These are phyloP conservation scores for Epichloe baconii DNA, from an alignment of 2,329 filamentous ascomycete genomes.

Conservation along the genomic window DNA sequence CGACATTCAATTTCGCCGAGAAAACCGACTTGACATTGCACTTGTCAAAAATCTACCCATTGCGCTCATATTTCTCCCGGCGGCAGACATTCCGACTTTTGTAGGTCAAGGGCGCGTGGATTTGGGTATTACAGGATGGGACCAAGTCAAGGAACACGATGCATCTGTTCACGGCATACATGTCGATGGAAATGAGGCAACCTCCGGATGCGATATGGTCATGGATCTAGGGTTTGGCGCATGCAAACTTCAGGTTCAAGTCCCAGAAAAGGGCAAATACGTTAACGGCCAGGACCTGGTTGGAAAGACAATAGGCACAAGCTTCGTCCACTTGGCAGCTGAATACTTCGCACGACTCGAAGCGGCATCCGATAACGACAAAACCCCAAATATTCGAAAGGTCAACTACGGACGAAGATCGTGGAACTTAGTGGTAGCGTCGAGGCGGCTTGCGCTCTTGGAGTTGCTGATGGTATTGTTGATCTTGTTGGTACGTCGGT, in stretches of 20 bases:
- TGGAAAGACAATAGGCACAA: slow-evolving; percentile 88
- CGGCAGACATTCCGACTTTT: slow-evolving; percentile 93
- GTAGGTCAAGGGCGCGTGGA: slow-evolving; percentile 90
- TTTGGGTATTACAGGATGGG: slow-evolving; percentile 84
- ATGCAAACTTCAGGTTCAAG: slow-evolving; percentile 95
- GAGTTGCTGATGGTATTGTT: slow-evolving; percentile 92
- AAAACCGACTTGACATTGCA: slow-evolving; percentile 91
- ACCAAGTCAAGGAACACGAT: slow-evolving; percentile 87
- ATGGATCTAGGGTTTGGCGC: slow-evolving; percentile 82
- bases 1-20: slow-evolving; percentile 92
- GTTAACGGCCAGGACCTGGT: slow-evolving; percentile 61
- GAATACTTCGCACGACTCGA: slow-evolving; percentile 79
- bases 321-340: slow-evolving; percentile 74
- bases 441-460: slow-evolving; percentile 88
- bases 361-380: slow-evolving; percentile 28
- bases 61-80: slow-evolving; percentile 91
- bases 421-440: slow-evolving; percentile 94
- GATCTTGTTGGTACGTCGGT: slow-evolving; percentile 74
- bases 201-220: slow-evolving; percentile 65
- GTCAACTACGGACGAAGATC: slow-evolving; percentile 68
- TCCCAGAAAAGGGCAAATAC: slow-evolving; percentile 72
- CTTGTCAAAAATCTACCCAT: slow-evolving; percentile 95
- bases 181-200: slow-evolving; percentile 30
- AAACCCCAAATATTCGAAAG: slow-evolving; percentile 21
- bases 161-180: slow-evolving; percentile 41